Conservation (phyloP, 2,329 filamentous ascomycete species). For the Cercospora citrullina region DNA sequence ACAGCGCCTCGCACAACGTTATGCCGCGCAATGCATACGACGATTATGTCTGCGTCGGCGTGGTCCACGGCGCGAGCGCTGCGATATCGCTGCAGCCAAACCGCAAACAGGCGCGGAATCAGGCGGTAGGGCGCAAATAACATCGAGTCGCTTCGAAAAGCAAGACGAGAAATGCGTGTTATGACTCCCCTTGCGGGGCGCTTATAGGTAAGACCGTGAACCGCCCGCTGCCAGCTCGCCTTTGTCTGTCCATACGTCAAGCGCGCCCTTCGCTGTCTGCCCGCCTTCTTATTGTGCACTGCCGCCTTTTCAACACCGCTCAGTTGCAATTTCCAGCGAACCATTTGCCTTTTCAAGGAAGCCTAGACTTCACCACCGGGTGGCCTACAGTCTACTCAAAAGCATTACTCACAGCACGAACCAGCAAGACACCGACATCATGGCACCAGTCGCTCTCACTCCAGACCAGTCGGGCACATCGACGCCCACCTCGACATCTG, state of each 20-base stretch:
- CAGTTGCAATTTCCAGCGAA: not conserved
- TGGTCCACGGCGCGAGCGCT: not conserved
- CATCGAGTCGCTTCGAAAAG: not conserved
- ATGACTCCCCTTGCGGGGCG: conserved; percentile 7
- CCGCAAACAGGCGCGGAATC: not conserved
- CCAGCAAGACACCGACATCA: conserved; percentile 17
- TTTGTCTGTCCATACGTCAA: not conserved
- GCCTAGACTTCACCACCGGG: not conserved
- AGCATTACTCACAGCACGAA: not conserved
- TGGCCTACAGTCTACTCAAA: not conserved
- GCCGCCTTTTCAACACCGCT: not conserved
- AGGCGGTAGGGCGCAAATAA: conserved; percentile 3
- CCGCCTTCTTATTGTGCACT: not conserved
- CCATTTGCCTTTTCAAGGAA: not conserved
- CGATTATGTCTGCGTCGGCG: not conserved
- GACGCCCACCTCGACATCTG: conserved; percentile 39
- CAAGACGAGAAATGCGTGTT: not conserved
- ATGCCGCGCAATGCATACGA: not conserved
- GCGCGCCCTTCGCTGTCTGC: not conserved
- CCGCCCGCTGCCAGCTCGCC: not conserved
- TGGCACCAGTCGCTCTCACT: conserved; percentile 39
- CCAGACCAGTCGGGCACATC: conserved; percentile 40
- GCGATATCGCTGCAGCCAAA: not conserved
- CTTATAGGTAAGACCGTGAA: conserved; percentile 2
- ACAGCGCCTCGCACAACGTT: not conserved